Evolutionary conservation across 768 basidiomycete genomes (phyloP), one percentile per base, ranked within the genome.

Genomic region (Pleurotus platypus): DNA sequence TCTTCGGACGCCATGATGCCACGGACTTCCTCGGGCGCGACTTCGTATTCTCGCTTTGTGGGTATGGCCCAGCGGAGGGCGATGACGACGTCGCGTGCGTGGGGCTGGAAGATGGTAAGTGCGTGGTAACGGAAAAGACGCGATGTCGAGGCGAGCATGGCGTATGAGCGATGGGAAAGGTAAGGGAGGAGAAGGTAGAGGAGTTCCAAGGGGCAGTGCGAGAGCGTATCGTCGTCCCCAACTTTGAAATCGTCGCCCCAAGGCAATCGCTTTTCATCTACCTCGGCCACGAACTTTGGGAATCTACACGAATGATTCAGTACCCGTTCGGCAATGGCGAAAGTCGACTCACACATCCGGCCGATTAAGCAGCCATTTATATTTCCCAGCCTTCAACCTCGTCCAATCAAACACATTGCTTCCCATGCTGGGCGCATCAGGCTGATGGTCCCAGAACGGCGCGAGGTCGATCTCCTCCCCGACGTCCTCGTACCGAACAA

Each of bases 1-100:
- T 57, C 59, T 46, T 46, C 45, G 48, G 62, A 42, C 1, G 65
- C 63, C 61, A 67, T 61, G 15, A 46, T 39, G 13, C 35, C 42
- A 18, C 24, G 24, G 11, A 46, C 24, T 2, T 18, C 42, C 16
- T 40, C 16, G 35, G 20, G 39, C 24, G 49, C 59, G 6, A 43
- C n/a, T 13, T 43, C 54, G 40, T 61, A 58, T 53, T 69, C 68
- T 2, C 11, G 12, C 12, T 40, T 39, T 4, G 60, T 37, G 7
- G 68, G 67, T 7, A 66, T 51, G 1, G 68, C 66, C 69, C 66
- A 70, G 15, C 60, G 59, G 11, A 69, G 65, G 11, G 27, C 48
- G 27, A 66, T 57, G 22, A 68, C 66, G 47, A 58, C 62, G 5
- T 40, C 26, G 27, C 68, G 68, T 2, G 67, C 67, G 38, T 61